A percentile compares a stretch with the other conserved stretches of the same genome.
phyloP scores from a whole-genome alignment of 2,329 filamentous ascomycete species.

The Ophiostoma ulmi region DNA sequence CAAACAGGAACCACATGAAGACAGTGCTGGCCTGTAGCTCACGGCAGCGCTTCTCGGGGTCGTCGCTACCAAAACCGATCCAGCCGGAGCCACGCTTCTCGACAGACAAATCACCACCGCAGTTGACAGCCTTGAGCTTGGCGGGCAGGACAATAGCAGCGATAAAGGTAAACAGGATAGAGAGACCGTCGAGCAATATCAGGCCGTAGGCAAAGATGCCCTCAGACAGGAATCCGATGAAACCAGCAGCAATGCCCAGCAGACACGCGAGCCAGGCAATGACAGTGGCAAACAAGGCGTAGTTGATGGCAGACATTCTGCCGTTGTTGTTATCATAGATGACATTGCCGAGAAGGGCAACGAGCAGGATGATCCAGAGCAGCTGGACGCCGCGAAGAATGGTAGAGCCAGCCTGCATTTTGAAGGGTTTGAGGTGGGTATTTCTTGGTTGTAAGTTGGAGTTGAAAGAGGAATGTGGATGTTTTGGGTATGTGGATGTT shows the following conservation, averaged over 20 bases:
- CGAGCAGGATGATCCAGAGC: slow-evolving; percentile 49
- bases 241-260: slow-evolving; percentile 53
- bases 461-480: neutral
- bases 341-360: slow-evolving; percentile 55
- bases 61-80: slow-evolving; percentile 57
- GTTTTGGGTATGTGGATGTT: neutral
- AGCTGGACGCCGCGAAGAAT: slow-evolving; percentile 46
- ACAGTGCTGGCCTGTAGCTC: slow-evolving; percentile 69
- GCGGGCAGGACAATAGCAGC: slow-evolving; percentile 65
- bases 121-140: slow-evolving; percentile 64
- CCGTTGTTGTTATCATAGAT: slow-evolving; percentile 48
- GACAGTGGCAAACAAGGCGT: slow-evolving; percentile 64
- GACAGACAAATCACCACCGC: slow-evolving; percentile 45
- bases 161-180: slow-evolving; percentile 65
- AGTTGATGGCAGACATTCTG: slow-evolving; percentile 50
- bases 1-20: slow-evolving; percentile 76
- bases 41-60: slow-evolving; percentile 62
- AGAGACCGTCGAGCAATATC: slow-evolving; percentile 53
- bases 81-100: slow-evolving; percentile 40
- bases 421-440: slow-evolving; percentile 19
- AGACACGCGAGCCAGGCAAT: slow-evolving; percentile 62
- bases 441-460: neutral
- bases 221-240: slow-evolving; percentile 41
- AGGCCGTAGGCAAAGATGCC: slow-evolving; percentile 50
- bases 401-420: slow-evolving; percentile 35